Base-by-base conservation (phyloP, 2,329 filamentous ascomycete species). In the Fusarium foetens region DNA sequence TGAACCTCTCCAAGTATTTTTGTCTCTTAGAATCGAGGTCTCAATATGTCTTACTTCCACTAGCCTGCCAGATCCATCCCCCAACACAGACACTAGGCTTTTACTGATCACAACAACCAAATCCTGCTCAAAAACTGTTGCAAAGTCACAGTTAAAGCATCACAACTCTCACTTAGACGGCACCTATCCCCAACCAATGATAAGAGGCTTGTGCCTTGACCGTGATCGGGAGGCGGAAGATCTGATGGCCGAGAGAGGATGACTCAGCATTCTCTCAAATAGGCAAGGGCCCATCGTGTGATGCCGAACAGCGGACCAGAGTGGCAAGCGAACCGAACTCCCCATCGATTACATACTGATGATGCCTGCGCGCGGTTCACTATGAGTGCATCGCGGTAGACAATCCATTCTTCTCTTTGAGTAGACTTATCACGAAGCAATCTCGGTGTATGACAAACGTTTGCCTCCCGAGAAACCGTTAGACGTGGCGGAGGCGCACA, bases 271-370 rank as follows among this genome's bases (percentile, higher is more conserved):
- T 1, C n/a, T 31, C 58, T 67, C 43, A 54, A 67, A 74, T 63
- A 45, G 63, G 75, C 74, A 77, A 76, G 75, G 75, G 63, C 66
- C 69, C 72, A 61, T 71, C 70, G 73, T 66, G 74, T 74, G 76
- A 76, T 77, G 74, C 76, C 76, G 76, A 77, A 69, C 52, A 68
- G 70, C 76, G 76, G 73, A 77, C 61, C 63, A 71, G 58, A 71
- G 76, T 77, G 76, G 76, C 75, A 77, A 76, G 76, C 68, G 68
- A 66, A 69, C 73, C 58, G 70, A 60, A 75, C 61, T 58, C 61
- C 58, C 68, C 70, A 70, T 66, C 49, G 52, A 75, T 53, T 68
- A 60, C 64, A 69, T 59, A 51, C 63, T 58, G 66, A 68, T 70
- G 72, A 70, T 73, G 71, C 70, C 65, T 77, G 64, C 59, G 59